Base-by-base conservation (phyloP, 2,329 filamentous ascomycete species). In the Nothophoma quercina region DNA sequence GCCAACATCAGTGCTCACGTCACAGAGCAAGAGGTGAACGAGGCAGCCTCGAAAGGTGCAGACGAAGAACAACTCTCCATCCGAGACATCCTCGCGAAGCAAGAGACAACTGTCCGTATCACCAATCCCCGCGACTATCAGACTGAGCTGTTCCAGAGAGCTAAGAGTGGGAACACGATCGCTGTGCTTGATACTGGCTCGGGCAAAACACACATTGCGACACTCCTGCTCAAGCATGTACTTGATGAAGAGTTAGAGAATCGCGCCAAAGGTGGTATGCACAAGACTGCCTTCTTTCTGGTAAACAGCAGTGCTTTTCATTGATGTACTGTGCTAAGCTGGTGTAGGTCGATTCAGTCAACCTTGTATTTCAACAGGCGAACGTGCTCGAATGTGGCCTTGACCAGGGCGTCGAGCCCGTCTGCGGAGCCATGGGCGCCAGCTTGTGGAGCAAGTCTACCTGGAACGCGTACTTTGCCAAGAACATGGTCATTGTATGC, bases 121-220 rank as follows among this genome's bases (percentile, higher is more conserved):
- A 83, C 86, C 9, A 88, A 86, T 45, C 91, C 93, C 0, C 83
- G 93, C 40, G 91, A 96, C 65, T 99, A 98, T 67, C 95, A 99
- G 71, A 78, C 90, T 10, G 93, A 98, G 69, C 82, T 99, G 0
- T 98, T 95, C 66, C 91, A 97, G 71, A 85, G 85, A 58, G 93
- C 95, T 4, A 96, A 95, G 68, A 69, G 83, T 43, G 84, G 88
- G 62, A 99, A 99, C 68, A 89, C 88, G 7, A 96, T 99, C 62
- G 93, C 95, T 1, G 95, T 99, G 1, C 82, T 98, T 1, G 92
- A 96, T 67, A 97, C 93, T n/a, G 91, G 95, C 10, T 92, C 91
- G 3, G 95, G 95, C 2, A 99, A 99, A 76, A 99, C 95, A 0
- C 80, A 97, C n/a, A 97, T 99, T 63, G 93, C 95, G 0, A 92